Percentiles rank a stretch among this genome's conserved stretches.
These are phyloP conservation scores for Gossypium stocksii DNA, from an alignment of 345 rosid genomes.

Conservation along the genomic window DNA sequence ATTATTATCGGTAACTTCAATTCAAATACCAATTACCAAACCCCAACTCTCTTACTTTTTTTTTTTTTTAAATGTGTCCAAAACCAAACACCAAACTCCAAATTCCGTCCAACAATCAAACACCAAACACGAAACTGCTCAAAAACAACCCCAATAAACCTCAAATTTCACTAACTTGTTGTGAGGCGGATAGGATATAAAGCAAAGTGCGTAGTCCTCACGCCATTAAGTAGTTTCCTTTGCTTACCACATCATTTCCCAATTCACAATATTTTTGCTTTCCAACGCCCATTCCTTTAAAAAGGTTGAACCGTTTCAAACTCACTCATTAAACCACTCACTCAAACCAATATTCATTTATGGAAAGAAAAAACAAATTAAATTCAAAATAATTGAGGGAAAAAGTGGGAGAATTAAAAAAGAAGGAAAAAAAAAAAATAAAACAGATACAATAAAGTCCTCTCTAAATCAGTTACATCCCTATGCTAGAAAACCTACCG, in stretches of 20 bases:
- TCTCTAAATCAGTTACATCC: slow-evolving; percentile 30
- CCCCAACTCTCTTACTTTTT: background rate
- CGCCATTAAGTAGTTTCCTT: slow-evolving; percentile 11
- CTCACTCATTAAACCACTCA: background rate
- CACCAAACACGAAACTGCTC: slow-evolving; percentile 9
- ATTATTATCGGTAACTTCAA: background rate
- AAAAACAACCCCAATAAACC: background rate
- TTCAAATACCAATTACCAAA: background rate
- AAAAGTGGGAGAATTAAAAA: background rate
- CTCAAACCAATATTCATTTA: background rate
- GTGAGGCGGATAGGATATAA: background rate
- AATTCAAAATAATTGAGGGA: background rate
- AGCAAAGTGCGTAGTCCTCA: slow-evolving; percentile 3
- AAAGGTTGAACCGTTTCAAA: slow-evolving; percentile 20
- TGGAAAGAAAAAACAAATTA: background rate
- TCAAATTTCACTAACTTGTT: background rate
- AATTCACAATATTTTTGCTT: slow-evolving; percentile 35
- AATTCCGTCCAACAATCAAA: background rate
- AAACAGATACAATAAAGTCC: slow-evolving; percentile 14
- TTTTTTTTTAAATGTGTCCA: background rate
- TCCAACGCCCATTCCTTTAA: slow-evolving; percentile 25
- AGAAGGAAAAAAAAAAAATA: background rate
- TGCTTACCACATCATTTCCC: background rate
- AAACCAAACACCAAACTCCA: background rate
- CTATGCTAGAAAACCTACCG: slow-evolving; percentile 26